Percentiles rank a stretch among this genome's conserved stretches.
These are phyloP conservation scores for Candida piceae DNA, from an alignment of 805 yeast genomes.

Conservation along the genomic window DNA sequence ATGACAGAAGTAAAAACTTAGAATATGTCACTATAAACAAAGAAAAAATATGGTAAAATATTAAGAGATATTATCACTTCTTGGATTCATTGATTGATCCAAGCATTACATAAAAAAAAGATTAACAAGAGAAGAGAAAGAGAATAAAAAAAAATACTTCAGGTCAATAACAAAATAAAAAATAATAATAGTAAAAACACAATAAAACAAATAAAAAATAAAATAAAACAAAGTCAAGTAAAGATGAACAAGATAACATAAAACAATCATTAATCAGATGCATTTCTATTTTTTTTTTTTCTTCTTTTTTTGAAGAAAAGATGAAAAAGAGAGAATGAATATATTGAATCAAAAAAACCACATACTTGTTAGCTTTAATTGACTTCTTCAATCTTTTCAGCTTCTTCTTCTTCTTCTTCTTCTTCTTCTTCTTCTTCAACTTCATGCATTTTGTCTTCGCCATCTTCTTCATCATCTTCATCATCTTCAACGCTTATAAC, in stretches of 20 bases:
- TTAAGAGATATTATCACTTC: too few species aligned
- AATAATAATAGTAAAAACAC: constrained; percentile 1
- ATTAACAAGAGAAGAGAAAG: too few species aligned
- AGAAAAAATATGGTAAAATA: too few species aligned
- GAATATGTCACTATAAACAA: too few species aligned
- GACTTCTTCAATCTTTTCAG: neutral
- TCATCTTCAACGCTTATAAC: constrained; percentile 27
- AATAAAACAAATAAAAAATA: constrained; percentile 1
- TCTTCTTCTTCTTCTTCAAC: constrained; percentile 10
- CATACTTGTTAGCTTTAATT: too few species aligned
- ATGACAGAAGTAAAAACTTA: too few species aligned
- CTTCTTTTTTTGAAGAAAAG: too few species aligned
- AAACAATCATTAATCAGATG: neutral
- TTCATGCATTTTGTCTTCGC: constrained; percentile 21
- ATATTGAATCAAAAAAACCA: neutral
- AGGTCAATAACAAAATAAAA: neutral
- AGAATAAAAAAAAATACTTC: neutral
- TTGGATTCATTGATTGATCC: too few species aligned
- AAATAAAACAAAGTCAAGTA: constrained; percentile 1
- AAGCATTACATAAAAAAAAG: too few species aligned
- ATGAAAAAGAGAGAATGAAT: neutral
- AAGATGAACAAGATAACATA: constrained; percentile 1
- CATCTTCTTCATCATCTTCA: constrained; percentile 23
- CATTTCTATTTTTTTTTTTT: too few species aligned
- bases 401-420: constrained; percentile 2